Percentiles rank a stretch among this genome's conserved stretches.
phyloP scores from a whole-genome alignment of 2,329 filamentous ascomycete genomes.

The Neonectria punicea region DNA sequence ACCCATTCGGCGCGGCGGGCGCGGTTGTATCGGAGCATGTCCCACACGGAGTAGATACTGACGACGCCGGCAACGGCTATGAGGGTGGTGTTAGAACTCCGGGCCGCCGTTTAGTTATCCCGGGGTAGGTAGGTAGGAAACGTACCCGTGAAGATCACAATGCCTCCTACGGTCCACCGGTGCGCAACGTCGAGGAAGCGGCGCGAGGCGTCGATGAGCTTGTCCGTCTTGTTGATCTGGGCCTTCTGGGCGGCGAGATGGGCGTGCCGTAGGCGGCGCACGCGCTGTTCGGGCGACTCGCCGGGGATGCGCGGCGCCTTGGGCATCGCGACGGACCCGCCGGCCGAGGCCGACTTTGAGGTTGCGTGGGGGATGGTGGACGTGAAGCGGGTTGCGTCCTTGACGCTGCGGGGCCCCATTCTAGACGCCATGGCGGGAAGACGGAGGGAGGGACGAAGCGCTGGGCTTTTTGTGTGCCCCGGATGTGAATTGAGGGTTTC shows the following conservation, averaged over 20 bases:
- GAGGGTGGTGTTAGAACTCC: conserved; percentile 9
- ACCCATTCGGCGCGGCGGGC: conserved; percentile 69
- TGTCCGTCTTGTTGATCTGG: conserved; percentile 63
- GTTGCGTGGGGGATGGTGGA: conserved; percentile 70
- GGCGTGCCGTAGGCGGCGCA: conserved; percentile 73
- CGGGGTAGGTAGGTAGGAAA: conserved; percentile 12
- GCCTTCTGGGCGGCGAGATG: conserved; percentile 74
- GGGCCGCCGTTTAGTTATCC: not conserved
- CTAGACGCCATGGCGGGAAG: conserved; percentile 52
- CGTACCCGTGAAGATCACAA: conserved; percentile 68
- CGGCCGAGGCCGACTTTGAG: conserved; percentile 63
- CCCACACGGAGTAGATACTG: conserved; percentile 68
- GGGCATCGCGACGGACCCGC: conserved; percentile 48
- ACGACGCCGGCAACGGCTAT: conserved; percentile 65
- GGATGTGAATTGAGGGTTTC: conserved; percentile 5
- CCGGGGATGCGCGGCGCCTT: conserved; percentile 48
- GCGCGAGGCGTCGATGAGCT: conserved; percentile 59
- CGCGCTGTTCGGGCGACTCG: conserved; percentile 77
- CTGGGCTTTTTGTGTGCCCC: not conserved
- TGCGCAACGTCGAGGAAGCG: conserved; percentile 66
- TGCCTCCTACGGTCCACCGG: conserved; percentile 62
- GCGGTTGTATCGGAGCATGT: conserved; percentile 71
- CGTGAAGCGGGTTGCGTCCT: conserved; percentile 80
- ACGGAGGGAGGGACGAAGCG: not conserved
- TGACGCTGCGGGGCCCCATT: conserved; percentile 73